Conservation (phyloP, 2,329 filamentous ascomycete species). For the Elsinoe arachidis region DNA sequence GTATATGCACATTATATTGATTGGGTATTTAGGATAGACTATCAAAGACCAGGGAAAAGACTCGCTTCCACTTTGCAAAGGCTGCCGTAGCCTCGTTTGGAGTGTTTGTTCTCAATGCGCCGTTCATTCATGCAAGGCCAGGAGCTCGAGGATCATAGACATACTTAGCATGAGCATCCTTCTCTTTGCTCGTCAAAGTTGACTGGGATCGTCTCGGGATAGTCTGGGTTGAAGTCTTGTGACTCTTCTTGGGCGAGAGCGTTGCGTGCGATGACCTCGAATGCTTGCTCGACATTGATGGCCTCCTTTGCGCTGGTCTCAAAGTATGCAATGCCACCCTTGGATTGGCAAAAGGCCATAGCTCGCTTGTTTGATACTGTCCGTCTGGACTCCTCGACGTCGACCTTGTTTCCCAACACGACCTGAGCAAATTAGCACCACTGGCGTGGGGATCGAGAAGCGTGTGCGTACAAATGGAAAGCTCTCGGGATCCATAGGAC, state of each 20-base stretch:
- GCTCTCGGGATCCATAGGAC: constrained; percentile 88
- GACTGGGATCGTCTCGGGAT: constrained; percentile 96
- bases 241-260: constrained; percentile 94
- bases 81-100: neutral
- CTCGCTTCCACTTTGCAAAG: constrained; percentile 2
- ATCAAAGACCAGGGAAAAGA: constrained; percentile 1
- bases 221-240: constrained; percentile 94
- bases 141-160: neutral
- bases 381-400: constrained; percentile 94
- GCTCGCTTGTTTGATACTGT: constrained; percentile 91
- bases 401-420: constrained; percentile 97
- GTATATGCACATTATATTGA: constrained; percentile 11
- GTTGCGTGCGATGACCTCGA: constrained; percentile 86
- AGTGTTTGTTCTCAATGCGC: constrained; percentile 8
- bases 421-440: constrained; percentile 47
- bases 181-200: constrained; percentile 90
- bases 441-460: neutral
- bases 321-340: constrained; percentile 96
- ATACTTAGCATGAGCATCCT: constrained; percentile 71
- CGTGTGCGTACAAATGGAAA: constrained; percentile 85
- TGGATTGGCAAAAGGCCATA: constrained; percentile 95
- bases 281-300: constrained; percentile 89
- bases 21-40: constrained; percentile 12
- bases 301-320: constrained; percentile 99
- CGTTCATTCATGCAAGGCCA: constrained; percentile 8